These are phyloP conservation scores for Stagonosporopsis rhizophila DNA, from an alignment of 2,329 filamentous ascomycete genomes.

Conservation along the genomic window DNA sequence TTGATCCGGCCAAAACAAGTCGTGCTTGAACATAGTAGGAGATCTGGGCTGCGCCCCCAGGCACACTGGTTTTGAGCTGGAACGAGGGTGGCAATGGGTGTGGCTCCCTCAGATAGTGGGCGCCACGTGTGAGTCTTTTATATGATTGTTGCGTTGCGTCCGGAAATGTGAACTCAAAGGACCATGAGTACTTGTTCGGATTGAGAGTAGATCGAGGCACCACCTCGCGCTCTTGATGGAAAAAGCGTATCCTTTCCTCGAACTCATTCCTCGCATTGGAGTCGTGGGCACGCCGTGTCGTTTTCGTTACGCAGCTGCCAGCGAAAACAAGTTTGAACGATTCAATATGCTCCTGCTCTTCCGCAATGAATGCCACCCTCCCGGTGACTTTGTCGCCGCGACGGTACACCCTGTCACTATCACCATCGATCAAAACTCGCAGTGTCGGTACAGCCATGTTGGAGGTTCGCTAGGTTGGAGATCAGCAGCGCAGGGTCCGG, in stretches of 20 bases:
- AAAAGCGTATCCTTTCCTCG: conserved; percentile 40
- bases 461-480: conserved; percentile 7
- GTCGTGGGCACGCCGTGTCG: conserved; percentile 33
- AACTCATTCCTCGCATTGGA: conserved; percentile 29
- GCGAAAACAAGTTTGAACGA: conserved; percentile 40
- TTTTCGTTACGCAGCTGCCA: conserved; percentile 44
- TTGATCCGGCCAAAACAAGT: conserved; percentile 25
- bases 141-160: conserved; percentile 37
- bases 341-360: conserved; percentile 38
- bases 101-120: conserved; percentile 40
- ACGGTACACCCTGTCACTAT: conserved; percentile 37
- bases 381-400: conserved; percentile 46
- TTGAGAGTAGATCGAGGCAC: conserved; percentile 26
- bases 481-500: conserved; percentile 39
- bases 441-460: conserved; percentile 39
- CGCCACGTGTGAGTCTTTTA: conserved; percentile 36
- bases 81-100: conserved; percentile 46
- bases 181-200: conserved; percentile 43
- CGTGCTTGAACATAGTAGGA: conserved; percentile 42
- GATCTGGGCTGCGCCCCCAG: conserved; percentile 39
- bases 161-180: conserved; percentile 47
- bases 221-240: conserved; percentile 37
- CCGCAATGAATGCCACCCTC: conserved; percentile 38
- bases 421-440: conserved; percentile 43
- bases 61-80: conserved; percentile 32